Evolutionary conservation across 169 alveolate genomes (phyloP).

Genomic region (Eimeria falciformis): DNA sequence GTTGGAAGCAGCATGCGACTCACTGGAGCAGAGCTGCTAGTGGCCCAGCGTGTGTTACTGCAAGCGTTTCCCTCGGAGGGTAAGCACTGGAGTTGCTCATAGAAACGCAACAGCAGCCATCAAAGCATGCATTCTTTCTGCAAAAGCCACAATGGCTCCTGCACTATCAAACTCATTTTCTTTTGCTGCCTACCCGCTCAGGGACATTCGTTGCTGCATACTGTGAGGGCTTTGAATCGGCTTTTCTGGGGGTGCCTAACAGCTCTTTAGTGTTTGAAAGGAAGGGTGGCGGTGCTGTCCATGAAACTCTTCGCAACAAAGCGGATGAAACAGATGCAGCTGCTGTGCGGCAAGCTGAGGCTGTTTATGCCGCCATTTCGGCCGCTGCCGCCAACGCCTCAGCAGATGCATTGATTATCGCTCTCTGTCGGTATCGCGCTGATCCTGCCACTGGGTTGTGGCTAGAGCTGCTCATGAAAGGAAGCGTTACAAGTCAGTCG

Average conservation of each 20-base stretch:
- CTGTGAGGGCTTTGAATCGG: slow-evolving; percentile 9
- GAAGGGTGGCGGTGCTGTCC: not conserved
- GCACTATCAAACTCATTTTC: too few species aligned
- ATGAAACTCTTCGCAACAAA: not conserved
- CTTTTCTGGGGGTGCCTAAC: not conserved
- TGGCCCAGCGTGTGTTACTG: slow-evolving; percentile 68
- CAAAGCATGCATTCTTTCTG: not conserved
- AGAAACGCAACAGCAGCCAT: not conserved
- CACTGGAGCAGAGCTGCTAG: slow-evolving; percentile 52
- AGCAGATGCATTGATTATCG: slow-evolving; percentile 26
- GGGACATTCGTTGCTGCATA: slow-evolving; percentile 16
- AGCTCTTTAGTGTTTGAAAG: not conserved
- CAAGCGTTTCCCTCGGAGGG: slow-evolving; percentile 60
- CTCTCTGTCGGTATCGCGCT: slow-evolving; percentile 44
- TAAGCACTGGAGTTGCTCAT: not conserved
- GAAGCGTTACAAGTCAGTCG: slow-evolving; percentile 28
- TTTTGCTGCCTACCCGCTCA: not conserved
- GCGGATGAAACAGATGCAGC: not conserved
- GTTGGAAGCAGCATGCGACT: not conserved
- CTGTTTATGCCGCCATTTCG: not conserved
- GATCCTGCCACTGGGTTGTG: slow-evolving; percentile 55
- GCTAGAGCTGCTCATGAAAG: slow-evolving; percentile 43
- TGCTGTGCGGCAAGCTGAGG: not conserved
- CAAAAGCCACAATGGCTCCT: too few species aligned
- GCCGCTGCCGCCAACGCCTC: slow-evolving; percentile 18